Evolutionary conservation across 441 rosid species (phyloP), one percentile per base, ranked within the genome.

Genomic region (Omphalea diandra): DNA sequence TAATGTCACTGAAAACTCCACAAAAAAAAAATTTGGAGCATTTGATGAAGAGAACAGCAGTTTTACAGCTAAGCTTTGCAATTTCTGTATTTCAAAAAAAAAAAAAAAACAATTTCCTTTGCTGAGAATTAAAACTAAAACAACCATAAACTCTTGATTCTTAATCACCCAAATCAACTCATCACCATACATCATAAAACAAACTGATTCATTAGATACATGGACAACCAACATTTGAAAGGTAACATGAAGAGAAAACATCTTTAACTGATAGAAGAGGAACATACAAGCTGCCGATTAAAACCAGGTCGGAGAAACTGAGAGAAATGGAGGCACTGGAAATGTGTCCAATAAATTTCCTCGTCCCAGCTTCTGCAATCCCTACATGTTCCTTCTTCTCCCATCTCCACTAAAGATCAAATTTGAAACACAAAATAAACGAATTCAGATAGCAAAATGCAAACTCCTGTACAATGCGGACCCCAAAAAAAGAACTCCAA

Each of bases 291-390:
- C 22, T 57, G 74, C 18, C 63, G 69, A 40, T 65, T 46, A 54
- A 71, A 82, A 22, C 71, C 81, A 36, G 73, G 24, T 24, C 17
- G 49, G 44, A 82, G 83, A 65, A 72, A 18, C 54, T 72, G 83
- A 36, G 72, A 53, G 71, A 82, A 82, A 59, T 69, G 77, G 46
- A 50, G 73, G 63, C 52, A 57, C 61, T 59, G 70, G n/a, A 82
- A 82, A 72, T 72, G 77, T 35, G 67, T 76, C 85, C 85, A 79
- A 22, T 79, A 82, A 20, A 82, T 69, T 2, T 79, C 75, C 60
- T 82, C 83, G 61, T 82, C 79, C 85, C 80, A 73, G 55, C 70
- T 69, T 63, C 73, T 66, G 59, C 55, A 65, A 46, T 65, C 65
- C 20, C 64, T 55, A 32, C 67, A 62, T 17, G 61, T n/a, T n/a